A percentile compares a stretch with the other conserved stretches of the same genome.
These are phyloP conservation scores for Cyamopsis tetragonoloba DNA, from an alignment of 306 rosid species.

Conservation along the genomic window DNA sequence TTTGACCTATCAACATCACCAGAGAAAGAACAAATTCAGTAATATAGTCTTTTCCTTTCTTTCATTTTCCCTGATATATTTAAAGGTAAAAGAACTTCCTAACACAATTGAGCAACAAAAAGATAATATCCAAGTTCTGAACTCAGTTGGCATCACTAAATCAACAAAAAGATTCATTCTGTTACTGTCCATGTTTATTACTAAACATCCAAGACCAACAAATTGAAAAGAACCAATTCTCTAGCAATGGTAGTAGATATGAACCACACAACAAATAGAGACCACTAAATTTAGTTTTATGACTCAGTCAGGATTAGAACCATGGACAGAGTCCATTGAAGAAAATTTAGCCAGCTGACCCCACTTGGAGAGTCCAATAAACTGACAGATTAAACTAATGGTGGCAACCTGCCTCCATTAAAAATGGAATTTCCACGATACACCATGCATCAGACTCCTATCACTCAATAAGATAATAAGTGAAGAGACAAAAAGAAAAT, in stretches of 20 bases:
- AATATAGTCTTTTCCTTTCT: background rate
- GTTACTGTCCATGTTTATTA: background rate
- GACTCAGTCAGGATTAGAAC: conserved; percentile 12
- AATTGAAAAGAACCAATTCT: background rate
- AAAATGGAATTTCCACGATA: background rate
- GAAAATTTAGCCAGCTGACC: background rate
- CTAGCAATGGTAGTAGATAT: background rate
- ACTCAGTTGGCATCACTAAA: background rate
- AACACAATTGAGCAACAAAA: conserved; percentile 8
- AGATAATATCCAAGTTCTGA: background rate
- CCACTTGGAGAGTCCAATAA: background rate
- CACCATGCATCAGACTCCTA: background rate
- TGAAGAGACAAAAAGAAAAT: background rate
- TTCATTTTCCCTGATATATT: background rate
- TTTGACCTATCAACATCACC: conserved; percentile 51
- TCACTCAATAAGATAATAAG: background rate
- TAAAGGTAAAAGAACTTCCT: background rate
- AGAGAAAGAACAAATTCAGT: conserved; percentile 25
- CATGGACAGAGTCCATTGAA: background rate
- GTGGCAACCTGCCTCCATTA: background rate
- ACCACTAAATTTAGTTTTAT: background rate
- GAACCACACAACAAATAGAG: background rate
- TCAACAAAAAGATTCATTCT: background rate
- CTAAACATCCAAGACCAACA: conserved; percentile 13
- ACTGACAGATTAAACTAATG: background rate